Evolutionary conservation across 1,284 basidiomycete genomes (phyloP), one percentile per base, ranked within the genome.

Genomic region (Malassezia nana): DNA sequence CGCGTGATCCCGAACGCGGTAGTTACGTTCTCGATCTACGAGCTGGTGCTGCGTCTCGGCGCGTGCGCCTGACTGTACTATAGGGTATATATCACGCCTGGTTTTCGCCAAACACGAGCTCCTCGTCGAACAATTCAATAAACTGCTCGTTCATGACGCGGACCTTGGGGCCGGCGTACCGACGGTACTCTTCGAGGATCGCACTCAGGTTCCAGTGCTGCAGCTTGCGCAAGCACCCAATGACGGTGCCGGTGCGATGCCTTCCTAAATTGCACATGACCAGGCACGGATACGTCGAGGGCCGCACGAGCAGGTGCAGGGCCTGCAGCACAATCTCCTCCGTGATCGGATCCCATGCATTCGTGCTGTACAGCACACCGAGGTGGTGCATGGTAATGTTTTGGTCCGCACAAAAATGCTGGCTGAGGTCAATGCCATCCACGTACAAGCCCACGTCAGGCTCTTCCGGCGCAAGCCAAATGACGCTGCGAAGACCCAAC

Each of bases 1-100:
- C 83, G 92, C 43, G 92, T 98, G 49, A 54, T 51, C 9, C 60
- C 62, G 15, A 98, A 98, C 65, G 92, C 92, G 0, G 87, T 86
- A 0, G 89, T 94, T 62, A 98, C 96, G 89, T 98, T 85, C 76
- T 83, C 59, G n/a, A 72, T 77, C 31, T 78, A 77, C 60, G 77
- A 74, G 46, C 46, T 73, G 7, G 62, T 71, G 7, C 56, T 75
- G 24, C 52, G 61, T n/a, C 55, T 75, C 4, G 66, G 57, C 6
- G 52, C 58, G 2, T 24, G 26, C 35, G 30, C 22, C 24, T 43
- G 25, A 31, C 22, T 33, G 31, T 44, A 33, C 30, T 48, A n/a
- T 55, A 55, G 52, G 52, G 52, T 55, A 50, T 50, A 33, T 39
- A 35, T 48, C 77, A 51, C 55, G 35, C 48, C 25, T 50, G 49